Evolutionary conservation across 345 rosid genomes (phyloP).

Genomic region (Hibiscus syriacus): DNA sequence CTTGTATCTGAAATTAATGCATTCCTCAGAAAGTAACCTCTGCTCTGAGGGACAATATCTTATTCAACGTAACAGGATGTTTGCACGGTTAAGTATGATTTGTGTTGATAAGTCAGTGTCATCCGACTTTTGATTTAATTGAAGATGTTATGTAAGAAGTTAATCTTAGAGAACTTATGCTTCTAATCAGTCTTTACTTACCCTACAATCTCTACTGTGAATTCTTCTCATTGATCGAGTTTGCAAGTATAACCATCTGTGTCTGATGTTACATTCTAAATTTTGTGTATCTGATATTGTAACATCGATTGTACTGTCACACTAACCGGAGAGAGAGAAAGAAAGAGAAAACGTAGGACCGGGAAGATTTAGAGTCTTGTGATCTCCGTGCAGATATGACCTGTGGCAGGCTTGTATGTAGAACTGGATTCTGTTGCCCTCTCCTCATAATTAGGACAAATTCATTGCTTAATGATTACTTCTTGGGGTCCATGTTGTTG

Average conservation of each 20-base stretch:
- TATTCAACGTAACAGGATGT: background rate
- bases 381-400: background rate
- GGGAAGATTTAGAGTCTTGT: conserved; percentile 10
- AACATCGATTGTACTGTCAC: background rate
- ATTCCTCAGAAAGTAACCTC: background rate
- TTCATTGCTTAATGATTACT: conserved; percentile 19
- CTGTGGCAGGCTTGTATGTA: conserved; percentile 4
- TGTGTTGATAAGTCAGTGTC: background rate
- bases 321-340: conserved; percentile 8
- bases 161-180: background rate
- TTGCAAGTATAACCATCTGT: background rate
- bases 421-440: conserved; percentile 9
- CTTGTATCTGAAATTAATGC: background rate
- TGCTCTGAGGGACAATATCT: background rate
- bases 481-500: conserved; percentile 9
- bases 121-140: background rate
- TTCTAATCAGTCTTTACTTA: background rate
- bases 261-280: conserved; percentile 3
- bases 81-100: background rate
- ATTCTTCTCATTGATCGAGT: background rate
- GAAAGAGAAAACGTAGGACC: conserved; percentile 5
- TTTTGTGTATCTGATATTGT: background rate
- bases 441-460: conserved; percentile 17
- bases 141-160: background rate
- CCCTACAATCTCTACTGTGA: conserved; percentile 2